phyloP scores from a whole-genome alignment of 2,329 filamentous ascomycete genomes.

The Scedosporium dehoogii region DNA sequence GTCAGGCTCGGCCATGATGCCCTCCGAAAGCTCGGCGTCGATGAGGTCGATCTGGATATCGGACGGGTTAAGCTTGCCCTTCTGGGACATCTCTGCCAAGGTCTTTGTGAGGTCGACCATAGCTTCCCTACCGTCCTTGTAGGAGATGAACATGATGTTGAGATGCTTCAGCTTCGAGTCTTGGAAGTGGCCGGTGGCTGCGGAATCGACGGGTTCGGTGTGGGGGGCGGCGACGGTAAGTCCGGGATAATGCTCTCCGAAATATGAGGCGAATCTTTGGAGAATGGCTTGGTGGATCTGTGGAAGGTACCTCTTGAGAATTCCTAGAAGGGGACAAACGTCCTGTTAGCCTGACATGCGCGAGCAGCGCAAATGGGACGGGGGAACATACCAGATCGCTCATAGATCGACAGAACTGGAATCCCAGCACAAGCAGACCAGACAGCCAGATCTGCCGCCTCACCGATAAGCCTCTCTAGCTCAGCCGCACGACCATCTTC shows the following conservation, averaged over 20 bases:
- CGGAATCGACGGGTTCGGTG: conserved; percentile 26
- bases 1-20: conserved; percentile 81
- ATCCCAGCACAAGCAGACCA: conserved; percentile 92
- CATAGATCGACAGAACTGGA: conserved; percentile 79
- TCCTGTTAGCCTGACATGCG: not conserved
- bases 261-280: conserved; percentile 77
- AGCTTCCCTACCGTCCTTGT: conserved; percentile 83
- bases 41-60: conserved; percentile 83
- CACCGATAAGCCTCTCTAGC: conserved; percentile 75
- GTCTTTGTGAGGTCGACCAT: conserved; percentile 94
- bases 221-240: conserved; percentile 47
- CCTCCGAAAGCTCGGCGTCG: conserved; percentile 73
- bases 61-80: conserved; percentile 65
- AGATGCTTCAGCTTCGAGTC: conserved; percentile 9
- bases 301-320: conserved; percentile 83
- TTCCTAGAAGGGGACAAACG: conserved; percentile 40
- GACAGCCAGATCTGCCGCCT: conserved; percentile 82
- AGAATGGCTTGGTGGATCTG: conserved; percentile 71
- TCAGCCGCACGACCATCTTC: conserved; percentile 59
- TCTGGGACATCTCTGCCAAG: conserved; percentile 88
- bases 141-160: conserved; percentile 53
- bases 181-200: conserved; percentile 14
- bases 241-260: conserved; percentile 62
- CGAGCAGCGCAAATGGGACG: not conserved
- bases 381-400: conserved; percentile 62